A percentile compares a stretch with the other conserved stretches of the same genome.
phyloP scores from a whole-genome alignment of 2,329 filamentous ascomycete species.

The Rhynchosporium graminicola region DNA sequence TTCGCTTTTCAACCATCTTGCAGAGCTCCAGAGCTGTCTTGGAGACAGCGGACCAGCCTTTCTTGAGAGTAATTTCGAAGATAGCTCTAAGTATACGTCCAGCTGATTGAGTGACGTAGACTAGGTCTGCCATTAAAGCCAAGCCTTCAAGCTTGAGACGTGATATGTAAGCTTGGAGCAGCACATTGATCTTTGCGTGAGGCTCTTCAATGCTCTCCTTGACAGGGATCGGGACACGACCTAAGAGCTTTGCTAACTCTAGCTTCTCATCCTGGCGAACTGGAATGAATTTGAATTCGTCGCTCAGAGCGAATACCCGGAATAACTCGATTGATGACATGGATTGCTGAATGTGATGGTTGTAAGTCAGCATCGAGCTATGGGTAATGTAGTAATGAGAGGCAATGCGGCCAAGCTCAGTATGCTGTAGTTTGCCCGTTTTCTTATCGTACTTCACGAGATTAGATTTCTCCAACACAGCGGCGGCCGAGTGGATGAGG shows the following conservation, averaged over 20 bases:
- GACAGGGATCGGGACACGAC: slow-evolving; percentile 89
- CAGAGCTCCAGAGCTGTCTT: slow-evolving; percentile 92
- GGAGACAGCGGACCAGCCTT: slow-evolving; percentile 91
- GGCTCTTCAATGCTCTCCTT: slow-evolving; percentile 98
- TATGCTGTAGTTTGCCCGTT: slow-evolving; percentile 82
- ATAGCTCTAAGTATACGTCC: slow-evolving; percentile 93
- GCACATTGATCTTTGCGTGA: slow-evolving; percentile 96
- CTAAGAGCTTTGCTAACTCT: slow-evolving; percentile 87
- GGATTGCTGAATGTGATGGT: slow-evolving; percentile 88
- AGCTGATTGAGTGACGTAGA: slow-evolving; percentile 97
- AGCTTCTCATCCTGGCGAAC: slow-evolving; percentile 97
- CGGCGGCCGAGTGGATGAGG: slow-evolving; percentile 89
- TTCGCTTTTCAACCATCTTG: slow-evolving; percentile 98
- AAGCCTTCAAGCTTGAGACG: slow-evolving; percentile 90
- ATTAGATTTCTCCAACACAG: slow-evolving; percentile 81
- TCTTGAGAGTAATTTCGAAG: slow-evolving; percentile 96
- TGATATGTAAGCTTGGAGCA: slow-evolving; percentile 95
- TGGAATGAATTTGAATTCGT: slow-evolving; percentile 98
- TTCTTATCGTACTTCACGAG: slow-evolving; percentile 96
- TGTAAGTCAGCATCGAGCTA: slow-evolving; percentile 96
- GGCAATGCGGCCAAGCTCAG: slow-evolving; percentile 91
- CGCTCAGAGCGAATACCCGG: slow-evolving; percentile 91
- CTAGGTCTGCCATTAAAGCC: slow-evolving; percentile 96
- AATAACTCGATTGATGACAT: slow-evolving; percentile 95
- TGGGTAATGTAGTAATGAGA: slow-evolving; percentile 99